Evolutionary conservation across 495 filamentous ascomycete genomes (phyloP), one percentile per base, ranked within the genome.

Genomic region (Xylaria nigripes): DNA sequence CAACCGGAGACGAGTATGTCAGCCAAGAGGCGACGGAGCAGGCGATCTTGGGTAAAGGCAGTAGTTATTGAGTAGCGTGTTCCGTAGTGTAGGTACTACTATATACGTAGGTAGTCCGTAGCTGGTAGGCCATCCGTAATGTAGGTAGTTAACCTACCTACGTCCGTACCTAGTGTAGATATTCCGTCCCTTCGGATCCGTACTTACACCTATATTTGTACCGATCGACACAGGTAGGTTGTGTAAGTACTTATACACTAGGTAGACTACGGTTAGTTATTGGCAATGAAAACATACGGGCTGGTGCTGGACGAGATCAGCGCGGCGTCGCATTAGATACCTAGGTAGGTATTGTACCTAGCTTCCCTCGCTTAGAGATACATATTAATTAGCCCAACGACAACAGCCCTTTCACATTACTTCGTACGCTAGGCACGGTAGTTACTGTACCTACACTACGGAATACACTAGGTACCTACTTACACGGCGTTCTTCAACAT

Each of bases 231-330:
- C 19, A 15, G 6, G 22, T 22, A n/a, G 6, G 6, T n/a, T 43
- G 22, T 23, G 22, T 22, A n/a, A n/a, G 6, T n/a, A 42, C 38
- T n/a, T 13, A 16, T 19, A 42, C 13, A 6, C 13, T 47, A 47
- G 6, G 45, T 18, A n/a, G 24, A 47, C 64, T 32, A 27, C 57
- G 15, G 32, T 36, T 36, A 36, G 4, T 36, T 36, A 57, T 51
- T 55, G 61, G 56, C 61, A 50, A 58, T 63, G 59, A 55, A 49
- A 32, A 18, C 6, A 43, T 40, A 51, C 56, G 57, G 61, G 52
- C 54, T 55, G 51, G 55, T 49, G 61, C 63, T 59, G 61, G 58
- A 51, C 58, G 51, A 58, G 64, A 66, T 66, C 64, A 66, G 57
- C 61, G 30, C 55, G 52, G 59, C 57, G 53, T 60, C 57, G 40